Evolutionary conservation across 2,329 filamentous ascomycete species (phyloP), one percentile per base, ranked within the genome.

Genomic region (Metarhizium humberi): DNA sequence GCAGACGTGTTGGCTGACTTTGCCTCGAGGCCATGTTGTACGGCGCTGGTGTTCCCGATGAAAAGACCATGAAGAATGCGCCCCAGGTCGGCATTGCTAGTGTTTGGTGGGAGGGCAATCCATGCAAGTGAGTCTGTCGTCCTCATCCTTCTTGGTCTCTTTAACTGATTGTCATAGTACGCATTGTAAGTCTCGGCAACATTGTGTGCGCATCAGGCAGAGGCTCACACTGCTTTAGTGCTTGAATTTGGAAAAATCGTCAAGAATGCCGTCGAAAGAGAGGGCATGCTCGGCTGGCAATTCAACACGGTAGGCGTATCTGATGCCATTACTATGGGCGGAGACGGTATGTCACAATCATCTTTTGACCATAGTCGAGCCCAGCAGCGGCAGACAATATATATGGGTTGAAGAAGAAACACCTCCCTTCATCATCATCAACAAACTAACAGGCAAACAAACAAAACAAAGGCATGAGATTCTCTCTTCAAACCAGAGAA

Each of bases 51-150:
- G 88, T 97, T 38, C 89, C 91, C 1, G 82, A 90, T 66, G 79
- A 84, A 64, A 78, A 94, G 55, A 84, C 86, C 65, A 95, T 97
- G 89, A 92, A 92, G 73, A 92, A 81, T 56, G 87, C 88, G 53
- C 90, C 92, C 13, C 92, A 97, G 60, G 88, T 97, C 30, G 92
- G 92, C 56, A 84, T 96, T 66, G 87, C 91, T 7, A 91, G 88
- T 5, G 89, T 96, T 4, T 96, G 92, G 92, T 97, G 92, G 92
- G 91, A 96, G 72, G 92, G 92, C 32, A 96, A 96, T 68, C 90
- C 92, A 42, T 96, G 92, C 83, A 96, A 96, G 86, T 89, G 72
- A 73, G 85, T 79, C 16, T 38, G 0, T n/a, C 18, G 30, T 40
- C 11, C 25, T 25, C 25, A 25, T 25, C 25, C 25, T 25, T 25